phyloP scores from a whole-genome alignment of 805 yeast species.

The Pichia occidentalis region DNA sequence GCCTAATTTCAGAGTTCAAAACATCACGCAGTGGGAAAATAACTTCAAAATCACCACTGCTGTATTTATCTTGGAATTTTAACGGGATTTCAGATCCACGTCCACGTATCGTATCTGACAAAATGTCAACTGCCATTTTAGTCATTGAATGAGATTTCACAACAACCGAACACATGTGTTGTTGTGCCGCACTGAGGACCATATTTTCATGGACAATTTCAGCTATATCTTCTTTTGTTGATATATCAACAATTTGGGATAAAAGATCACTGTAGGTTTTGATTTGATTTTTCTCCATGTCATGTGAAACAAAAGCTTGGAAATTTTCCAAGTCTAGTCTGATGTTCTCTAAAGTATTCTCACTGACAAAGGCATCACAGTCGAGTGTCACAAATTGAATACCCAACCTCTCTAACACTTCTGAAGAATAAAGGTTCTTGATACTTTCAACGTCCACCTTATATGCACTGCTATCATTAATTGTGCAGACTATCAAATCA shows the following conservation, averaged over 20 bases:
- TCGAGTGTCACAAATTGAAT: conserved; percentile 36
- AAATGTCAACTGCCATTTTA: conserved; percentile 68
- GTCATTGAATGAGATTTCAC: conserved; percentile 79
- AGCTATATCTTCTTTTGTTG: conserved; percentile 60
- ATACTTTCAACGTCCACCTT: conserved; percentile 4
- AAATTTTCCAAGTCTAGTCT: conserved; percentile 29
- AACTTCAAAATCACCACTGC: conserved; percentile 28
- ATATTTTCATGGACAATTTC: conserved; percentile 42
- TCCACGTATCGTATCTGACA: conserved; percentile 78
- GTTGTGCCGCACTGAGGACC: conserved; percentile 40
- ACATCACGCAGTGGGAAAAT: conserved; percentile 74
- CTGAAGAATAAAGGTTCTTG: conserved; percentile 15
- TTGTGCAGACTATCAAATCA: conserved; percentile 37
- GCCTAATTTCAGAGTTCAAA: conserved; percentile 57
- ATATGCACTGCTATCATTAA: conserved; percentile 6
- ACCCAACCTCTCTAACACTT: conserved; percentile 24
- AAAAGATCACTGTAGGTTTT: conserved; percentile 29
- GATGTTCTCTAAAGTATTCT: conserved; percentile 28
- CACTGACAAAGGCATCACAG: conserved; percentile 34
- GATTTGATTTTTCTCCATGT: conserved; percentile 15
- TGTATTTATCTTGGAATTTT: conserved; percentile 23
- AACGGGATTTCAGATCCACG: conserved; percentile 63
- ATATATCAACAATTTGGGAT: conserved; percentile 40
- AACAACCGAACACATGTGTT: conserved; percentile 45
- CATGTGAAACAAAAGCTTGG: conserved; percentile 11